Conservation (phyloP, 495 filamentous ascomycete genomes). For the Aspergillus taichungensis region DNA sequence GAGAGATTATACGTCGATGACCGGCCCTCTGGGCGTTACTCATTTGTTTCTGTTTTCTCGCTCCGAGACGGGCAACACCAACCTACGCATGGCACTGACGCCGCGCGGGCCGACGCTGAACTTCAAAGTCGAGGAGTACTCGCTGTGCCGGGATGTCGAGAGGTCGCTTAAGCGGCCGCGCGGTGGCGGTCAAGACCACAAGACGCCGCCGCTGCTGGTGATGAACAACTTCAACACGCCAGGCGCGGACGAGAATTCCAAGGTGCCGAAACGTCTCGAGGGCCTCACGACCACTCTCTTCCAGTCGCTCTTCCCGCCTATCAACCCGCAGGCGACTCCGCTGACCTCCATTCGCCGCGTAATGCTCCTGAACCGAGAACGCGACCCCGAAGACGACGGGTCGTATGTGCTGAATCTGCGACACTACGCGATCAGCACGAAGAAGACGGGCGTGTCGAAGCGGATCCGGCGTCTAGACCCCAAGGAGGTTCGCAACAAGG, state of each 20-base stretch:
- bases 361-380: slow-evolving; percentile 79
- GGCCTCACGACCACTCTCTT: slow-evolving; percentile 89
- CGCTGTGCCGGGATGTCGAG: slow-evolving; percentile 80
- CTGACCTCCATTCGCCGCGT: slow-evolving; percentile 82
- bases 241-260: slow-evolving; percentile 44
- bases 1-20: slow-evolving; percentile 91
- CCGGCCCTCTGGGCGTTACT: slow-evolving; percentile 85
- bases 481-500: slow-evolving; percentile 63
- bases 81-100: slow-evolving; percentile 79
- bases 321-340: slow-evolving; percentile 84
- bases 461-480: slow-evolving; percentile 74
- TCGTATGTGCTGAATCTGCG: slow-evolving; percentile 83
- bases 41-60: slow-evolving; percentile 93
- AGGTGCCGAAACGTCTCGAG: slow-evolving; percentile 78
- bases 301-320: slow-evolving; percentile 92
- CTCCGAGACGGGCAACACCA: slow-evolving; percentile 82
- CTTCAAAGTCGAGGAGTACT: slow-evolving; percentile 95
- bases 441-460: slow-evolving; percentile 72
- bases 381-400: slow-evolving; percentile 37
- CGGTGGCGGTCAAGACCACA: slow-evolving; percentile 73
- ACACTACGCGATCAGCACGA: slow-evolving; percentile 92
- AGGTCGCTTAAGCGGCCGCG: slow-evolving; percentile 72
- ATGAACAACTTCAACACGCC: slow-evolving; percentile 94
- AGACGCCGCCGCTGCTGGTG: slow-evolving; percentile 77
- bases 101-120: slow-evolving; percentile 88